Evolutionary conservation across 1,284 basidiomycete genomes (phyloP), one percentile per base, ranked within the genome.

Genomic region (Thecaphora thlaspeos): DNA sequence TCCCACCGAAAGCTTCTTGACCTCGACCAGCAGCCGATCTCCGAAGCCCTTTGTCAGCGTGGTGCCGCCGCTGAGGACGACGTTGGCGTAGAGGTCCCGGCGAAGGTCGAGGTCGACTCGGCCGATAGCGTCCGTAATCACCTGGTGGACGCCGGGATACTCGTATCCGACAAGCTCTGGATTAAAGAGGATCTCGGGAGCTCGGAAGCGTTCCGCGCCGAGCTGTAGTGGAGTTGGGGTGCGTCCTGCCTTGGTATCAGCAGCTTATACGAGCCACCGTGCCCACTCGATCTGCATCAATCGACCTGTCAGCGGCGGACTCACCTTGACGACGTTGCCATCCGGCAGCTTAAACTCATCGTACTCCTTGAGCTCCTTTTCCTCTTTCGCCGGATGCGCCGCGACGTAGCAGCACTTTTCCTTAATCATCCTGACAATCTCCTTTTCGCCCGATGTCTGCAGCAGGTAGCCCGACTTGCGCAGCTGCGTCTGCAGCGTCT

Each of bases 371-470:
- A 83, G 70, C 50, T 96, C 93, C 78, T 96, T 97, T 81, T 97
- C 93, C 79, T 97, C 95, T 79, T 95, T 96, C 3, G 84, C 81
- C 2, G 92, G 91, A 74, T 91, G 91, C 39, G 90, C 77, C 3
- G 94, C 90, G 51, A 98, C 83, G 80, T 97, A 98, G 78, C 94
- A 98, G 57, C 88, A 90, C 79, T 96, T 95, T 81, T 98, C 95
- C 80, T 98, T 99, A 80, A 98, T 96, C 44, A 90, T 91, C 52
- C 95, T 83, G 12, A 99, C 93, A 19, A 98, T 89, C 80, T 99
- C 95, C 53, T 90, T 88, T 80, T 99, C 95, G 4, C 95, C 93
- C 22, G 91, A 93, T 0, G 95, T 98, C 73, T 96, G 90, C 48
- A 99, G 82, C 78, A 97, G 88, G 75, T 96, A 90, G 0, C 95